Conservation (phyloP, 176 grass and related monocot species). For the Musa schizocarpa region DNA sequence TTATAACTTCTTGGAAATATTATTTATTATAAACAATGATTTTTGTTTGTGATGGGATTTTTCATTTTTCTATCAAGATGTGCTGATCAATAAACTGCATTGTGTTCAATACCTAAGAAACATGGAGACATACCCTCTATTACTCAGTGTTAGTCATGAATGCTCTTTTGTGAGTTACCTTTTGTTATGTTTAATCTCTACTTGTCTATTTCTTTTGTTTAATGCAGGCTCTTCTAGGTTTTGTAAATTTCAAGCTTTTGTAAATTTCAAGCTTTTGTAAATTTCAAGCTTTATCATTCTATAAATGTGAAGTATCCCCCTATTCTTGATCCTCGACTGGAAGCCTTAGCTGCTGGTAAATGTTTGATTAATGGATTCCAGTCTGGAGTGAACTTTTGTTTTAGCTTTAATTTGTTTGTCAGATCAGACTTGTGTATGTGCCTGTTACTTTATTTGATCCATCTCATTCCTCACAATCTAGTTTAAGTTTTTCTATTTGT, state of each 20-base stretch:
- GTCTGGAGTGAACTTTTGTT: background rate
- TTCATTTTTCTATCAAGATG: no score
- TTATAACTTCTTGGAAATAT: no score
- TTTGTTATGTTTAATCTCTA: background rate
- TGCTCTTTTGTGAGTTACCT: background rate
- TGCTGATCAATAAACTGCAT: no score
- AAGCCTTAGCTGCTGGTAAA: slow-evolving; percentile 88
- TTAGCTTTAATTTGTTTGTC: background rate
- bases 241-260: slow-evolving; percentile 60
- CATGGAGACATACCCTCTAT: no score
- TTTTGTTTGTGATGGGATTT: no score
- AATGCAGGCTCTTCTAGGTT: slow-evolving; percentile 86
- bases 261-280: slow-evolving; percentile 60
- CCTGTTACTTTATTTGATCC: background rate
- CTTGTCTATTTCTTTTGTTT: slow-evolving; percentile 9
- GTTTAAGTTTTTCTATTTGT: background rate
- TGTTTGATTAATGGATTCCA: background rate
- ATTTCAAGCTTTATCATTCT: slow-evolving; percentile 98
- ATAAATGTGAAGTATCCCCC: slow-evolving; percentile 98
- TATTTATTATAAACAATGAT: no score
- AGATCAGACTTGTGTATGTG: slow-evolving; percentile 7
- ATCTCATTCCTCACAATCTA: background rate
- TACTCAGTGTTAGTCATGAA: no score
- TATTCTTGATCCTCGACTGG: slow-evolving; percentile 70
- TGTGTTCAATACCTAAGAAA: no score